phyloP scores from a whole-genome alignment of 2,329 filamentous ascomycete species.

The Apiospora marii region DNA sequence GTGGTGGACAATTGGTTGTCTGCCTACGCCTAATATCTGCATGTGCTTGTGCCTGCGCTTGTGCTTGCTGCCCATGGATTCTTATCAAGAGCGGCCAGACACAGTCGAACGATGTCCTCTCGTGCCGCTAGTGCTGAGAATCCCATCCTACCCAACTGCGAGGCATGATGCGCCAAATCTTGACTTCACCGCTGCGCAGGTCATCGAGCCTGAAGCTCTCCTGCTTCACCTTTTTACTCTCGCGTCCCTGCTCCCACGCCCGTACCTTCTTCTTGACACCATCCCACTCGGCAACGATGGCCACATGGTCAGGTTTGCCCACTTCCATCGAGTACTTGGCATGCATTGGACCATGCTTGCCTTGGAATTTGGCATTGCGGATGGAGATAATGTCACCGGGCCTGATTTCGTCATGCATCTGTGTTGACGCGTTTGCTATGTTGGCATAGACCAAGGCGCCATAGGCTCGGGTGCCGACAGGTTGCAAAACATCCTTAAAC shows the following conservation, averaged over 20 bases:
- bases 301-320: slow-evolving; percentile 88
- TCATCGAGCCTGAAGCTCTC: slow-evolving; percentile 96
- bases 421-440: slow-evolving; percentile 89
- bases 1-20: background rate
- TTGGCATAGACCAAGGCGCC: slow-evolving; percentile 95
- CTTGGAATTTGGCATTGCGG: slow-evolving; percentile 92
- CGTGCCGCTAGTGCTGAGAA: slow-evolving; percentile 27
- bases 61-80: slow-evolving; percentile 4
- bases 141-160: slow-evolving; percentile 92
- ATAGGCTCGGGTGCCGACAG: slow-evolving; percentile 88
- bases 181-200: slow-evolving; percentile 90
- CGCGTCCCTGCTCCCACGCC: slow-evolving; percentile 93
- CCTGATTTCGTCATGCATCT: slow-evolving; percentile 91
- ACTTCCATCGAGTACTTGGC: slow-evolving; percentile 91
- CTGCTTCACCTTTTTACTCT: slow-evolving; percentile 90
- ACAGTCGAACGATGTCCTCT: slow-evolving; percentile 25
- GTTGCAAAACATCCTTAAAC: slow-evolving; percentile 75
- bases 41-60: background rate
- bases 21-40: background rate
- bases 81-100: slow-evolving; percentile 26
- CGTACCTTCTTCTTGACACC: slow-evolving; percentile 97
- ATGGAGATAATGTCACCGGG: slow-evolving; percentile 92
- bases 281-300: slow-evolving; percentile 94
- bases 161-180: slow-evolving; percentile 96
- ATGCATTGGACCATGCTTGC: slow-evolving; percentile 94